Conservation (phyloP, 2,329 filamentous ascomycete species). For the Botrytis squamosa region DNA sequence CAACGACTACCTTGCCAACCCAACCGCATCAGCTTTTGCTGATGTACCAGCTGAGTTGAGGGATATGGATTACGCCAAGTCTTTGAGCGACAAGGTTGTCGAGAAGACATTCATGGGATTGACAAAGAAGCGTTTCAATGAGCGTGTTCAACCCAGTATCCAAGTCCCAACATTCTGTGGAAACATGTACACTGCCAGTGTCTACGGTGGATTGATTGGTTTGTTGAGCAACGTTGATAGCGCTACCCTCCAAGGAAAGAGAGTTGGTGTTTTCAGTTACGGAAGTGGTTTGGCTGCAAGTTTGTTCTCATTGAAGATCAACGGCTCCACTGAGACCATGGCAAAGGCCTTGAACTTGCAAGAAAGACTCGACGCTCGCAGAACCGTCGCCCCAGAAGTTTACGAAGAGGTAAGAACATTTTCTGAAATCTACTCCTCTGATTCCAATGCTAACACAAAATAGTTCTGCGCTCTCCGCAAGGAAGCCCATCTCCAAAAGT, state of each 20-base stretch:
- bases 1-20: slow-evolving; percentile 77
- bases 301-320: slow-evolving; percentile 70
- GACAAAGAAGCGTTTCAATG: slow-evolving; percentile 80
- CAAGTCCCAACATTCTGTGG: slow-evolving; percentile 74
- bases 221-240: slow-evolving; percentile 57
- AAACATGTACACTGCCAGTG: slow-evolving; percentile 63
- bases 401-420: slow-evolving; percentile 67
- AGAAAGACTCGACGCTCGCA: slow-evolving; percentile 63
- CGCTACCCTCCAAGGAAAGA: slow-evolving; percentile 53
- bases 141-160: slow-evolving; percentile 71
- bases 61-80: slow-evolving; percentile 76
- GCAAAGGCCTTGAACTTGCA: slow-evolving; percentile 68
- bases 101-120: slow-evolving; percentile 86
- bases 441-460: slow-evolving; percentile 30
- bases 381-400: slow-evolving; percentile 64
- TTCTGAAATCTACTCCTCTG: not conserved
- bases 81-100: slow-evolving; percentile 74
- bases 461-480: slow-evolving; percentile 79
- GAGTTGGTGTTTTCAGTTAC: slow-evolving; percentile 61
- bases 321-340: slow-evolving; percentile 67
- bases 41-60: slow-evolving; percentile 75
- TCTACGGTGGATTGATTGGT: slow-evolving; percentile 55
- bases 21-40: slow-evolving; percentile 64
- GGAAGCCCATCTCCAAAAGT: slow-evolving; percentile 79
- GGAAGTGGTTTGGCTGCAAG: slow-evolving; percentile 70